These are phyloP conservation scores for Russula virescens DNA, from an alignment of 768 basidiomycete genomes.

Conservation along the genomic window DNA sequence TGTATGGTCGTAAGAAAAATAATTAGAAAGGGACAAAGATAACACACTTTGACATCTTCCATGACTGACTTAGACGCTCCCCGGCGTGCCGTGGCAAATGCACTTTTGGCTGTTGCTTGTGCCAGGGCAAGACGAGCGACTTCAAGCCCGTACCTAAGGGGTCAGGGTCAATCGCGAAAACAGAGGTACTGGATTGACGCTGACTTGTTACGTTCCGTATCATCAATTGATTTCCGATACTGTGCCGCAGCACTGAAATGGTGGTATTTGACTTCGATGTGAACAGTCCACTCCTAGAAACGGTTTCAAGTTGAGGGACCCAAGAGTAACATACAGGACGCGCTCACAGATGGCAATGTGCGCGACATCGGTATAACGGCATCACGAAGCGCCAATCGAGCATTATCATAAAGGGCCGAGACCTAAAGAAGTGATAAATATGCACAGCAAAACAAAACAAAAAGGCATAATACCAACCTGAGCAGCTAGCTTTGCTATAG, in stretches of 20 bases:
- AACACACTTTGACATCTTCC: constrained; percentile 70
- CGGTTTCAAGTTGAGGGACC: background rate
- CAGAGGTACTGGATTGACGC: constrained; percentile 16
- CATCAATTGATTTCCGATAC: constrained; percentile 83
- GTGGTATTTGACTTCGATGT: constrained; percentile 72
- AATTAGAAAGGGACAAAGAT: background rate
- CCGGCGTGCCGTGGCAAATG: constrained; percentile 58
- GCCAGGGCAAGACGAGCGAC: constrained; percentile 73
- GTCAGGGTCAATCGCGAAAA: constrained; percentile 11
- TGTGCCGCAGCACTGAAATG: constrained; percentile 91
- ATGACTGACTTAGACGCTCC: constrained; percentile 57
- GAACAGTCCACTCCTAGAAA: constrained; percentile 66
- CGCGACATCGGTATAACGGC: constrained; percentile 27
- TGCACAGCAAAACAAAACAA: background rate
- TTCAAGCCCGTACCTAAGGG: constrained; percentile 77
- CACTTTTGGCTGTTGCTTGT: constrained; percentile 59
- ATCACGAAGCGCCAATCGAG: constrained; percentile 20
- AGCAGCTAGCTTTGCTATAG: constrained; percentile 21
- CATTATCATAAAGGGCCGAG: constrained; percentile 19
- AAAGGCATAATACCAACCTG: constrained; percentile 4
- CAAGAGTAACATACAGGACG: background rate
- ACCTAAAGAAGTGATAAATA: constrained; percentile 18
- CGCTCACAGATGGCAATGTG: constrained; percentile 49
- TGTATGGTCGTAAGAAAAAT: background rate
- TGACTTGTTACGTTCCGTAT: constrained; percentile 70